Conservation (phyloP, 2,329 filamentous ascomycete species). For the Balansia obtecta region DNA sequence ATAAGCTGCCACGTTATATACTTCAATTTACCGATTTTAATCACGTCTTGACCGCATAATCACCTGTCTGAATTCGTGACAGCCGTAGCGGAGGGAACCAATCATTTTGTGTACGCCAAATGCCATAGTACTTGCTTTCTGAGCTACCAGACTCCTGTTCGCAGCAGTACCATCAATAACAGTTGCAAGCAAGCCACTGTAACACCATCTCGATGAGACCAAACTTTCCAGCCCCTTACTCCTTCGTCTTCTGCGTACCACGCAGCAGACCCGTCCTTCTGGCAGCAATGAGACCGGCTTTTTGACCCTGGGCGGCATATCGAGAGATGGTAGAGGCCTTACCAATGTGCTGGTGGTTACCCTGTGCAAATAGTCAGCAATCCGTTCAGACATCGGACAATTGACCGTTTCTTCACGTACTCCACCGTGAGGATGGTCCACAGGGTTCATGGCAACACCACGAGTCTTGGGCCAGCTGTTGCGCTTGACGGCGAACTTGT, state of each 20-base stretch:
- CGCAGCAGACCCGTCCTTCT: slow-evolving; percentile 98
- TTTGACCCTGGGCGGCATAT: slow-evolving; percentile 96
- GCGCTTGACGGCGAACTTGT: slow-evolving; percentile 99
- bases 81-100: slow-evolving; percentile 40
- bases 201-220: slow-evolving; percentile 54
- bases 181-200: slow-evolving; percentile 49
- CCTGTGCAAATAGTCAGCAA: slow-evolving; percentile 41
- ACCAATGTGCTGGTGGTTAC: slow-evolving; percentile 99
- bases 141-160: slow-evolving; percentile 35
- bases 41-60: slow-evolving; percentile 8
- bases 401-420: slow-evolving; percentile 31
- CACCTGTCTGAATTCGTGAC: slow-evolving; percentile 1
- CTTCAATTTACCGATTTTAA: not conserved
- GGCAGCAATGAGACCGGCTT: slow-evolving; percentile 99
- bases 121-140: slow-evolving; percentile 35
- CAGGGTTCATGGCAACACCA: slow-evolving; percentile 99
- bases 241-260: slow-evolving; percentile 99
- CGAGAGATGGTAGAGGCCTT: slow-evolving; percentile 99
- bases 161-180: slow-evolving; percentile 34
- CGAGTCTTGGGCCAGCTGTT: slow-evolving; percentile 99
- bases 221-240: slow-evolving; percentile 50
- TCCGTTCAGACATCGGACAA: slow-evolving; percentile 2
- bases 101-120: slow-evolving; percentile 40
- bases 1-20: no score
- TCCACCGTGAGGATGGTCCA: slow-evolving; percentile 97